Percentiles rank a stretch among this genome's conserved stretches.
phyloP scores from a whole-genome alignment of 306 rosid genomes.

The Betula pendula region DNA sequence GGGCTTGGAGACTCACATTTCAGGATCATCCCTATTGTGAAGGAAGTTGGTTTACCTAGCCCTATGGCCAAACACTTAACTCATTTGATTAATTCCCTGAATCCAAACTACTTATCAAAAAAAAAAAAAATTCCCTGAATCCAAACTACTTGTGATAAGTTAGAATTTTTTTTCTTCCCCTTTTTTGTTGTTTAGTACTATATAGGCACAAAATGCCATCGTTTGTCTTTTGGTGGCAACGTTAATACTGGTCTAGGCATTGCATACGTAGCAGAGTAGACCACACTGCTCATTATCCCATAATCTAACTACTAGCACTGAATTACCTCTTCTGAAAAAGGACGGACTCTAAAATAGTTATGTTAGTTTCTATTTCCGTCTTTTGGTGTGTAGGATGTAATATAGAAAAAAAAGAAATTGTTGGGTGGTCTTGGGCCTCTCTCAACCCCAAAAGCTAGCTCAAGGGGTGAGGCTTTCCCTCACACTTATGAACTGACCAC shows the following conservation, averaged over 20 bases:
- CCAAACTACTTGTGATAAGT: not conserved
- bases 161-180: not conserved
- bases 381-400: no score
- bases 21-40: not conserved
- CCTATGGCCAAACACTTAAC: not conserved
- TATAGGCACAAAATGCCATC: not conserved
- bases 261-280: not conserved
- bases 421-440: no score
- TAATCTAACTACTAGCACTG: no score
- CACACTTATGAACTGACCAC: no score
- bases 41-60: not conserved
- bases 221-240: not conserved
- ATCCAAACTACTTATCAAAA: not conserved
- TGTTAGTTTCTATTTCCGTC: no score
- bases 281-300: no score
- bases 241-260: not conserved
- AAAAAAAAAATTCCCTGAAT: constrained; percentile 5
- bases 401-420: no score
- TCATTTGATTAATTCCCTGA: not conserved
- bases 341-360: no score
- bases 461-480: no score
- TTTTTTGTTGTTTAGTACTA: not conserved
- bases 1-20: constrained; percentile 4
- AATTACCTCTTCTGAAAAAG: no score
- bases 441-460: no score